Conservation (phyloP, 2,329 filamentous ascomycete species). For the Aspergillus fijiensis region DNA sequence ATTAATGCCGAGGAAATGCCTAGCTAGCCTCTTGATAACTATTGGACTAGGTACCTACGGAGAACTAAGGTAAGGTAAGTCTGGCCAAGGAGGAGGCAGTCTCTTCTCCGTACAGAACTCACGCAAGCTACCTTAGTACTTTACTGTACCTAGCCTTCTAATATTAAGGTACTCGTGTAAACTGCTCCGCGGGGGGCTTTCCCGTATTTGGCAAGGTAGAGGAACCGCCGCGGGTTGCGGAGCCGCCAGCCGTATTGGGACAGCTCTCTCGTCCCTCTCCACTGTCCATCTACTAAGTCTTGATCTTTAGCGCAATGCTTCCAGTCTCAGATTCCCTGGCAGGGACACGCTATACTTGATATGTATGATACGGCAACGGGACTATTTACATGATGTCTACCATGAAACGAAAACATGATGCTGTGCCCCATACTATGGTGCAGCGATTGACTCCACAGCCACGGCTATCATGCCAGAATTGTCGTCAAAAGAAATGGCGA, state of each 20-base stretch:
- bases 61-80: too few species aligned
- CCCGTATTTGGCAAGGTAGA: slow-evolving; percentile 1
- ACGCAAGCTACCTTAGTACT: too few species aligned
- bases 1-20: too few species aligned
- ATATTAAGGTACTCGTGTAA: neutral
- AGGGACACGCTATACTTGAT: neutral
- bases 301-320: slow-evolving; percentile 10
- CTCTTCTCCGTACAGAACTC: too few species aligned
- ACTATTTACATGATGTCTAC: neutral
- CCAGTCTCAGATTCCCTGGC: neutral
- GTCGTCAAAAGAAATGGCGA: slow-evolving; percentile 25
- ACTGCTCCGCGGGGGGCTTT: neutral
- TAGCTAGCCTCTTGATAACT: too few species aligned
- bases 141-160: too few species aligned
- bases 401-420: slow-evolving; percentile 1
- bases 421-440: slow-evolving; percentile 1
- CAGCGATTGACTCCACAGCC: slow-evolving; percentile 12
- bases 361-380: neutral
- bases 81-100: too few species aligned
- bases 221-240: neutral
- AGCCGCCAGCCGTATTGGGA: neutral
- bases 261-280: neutral
- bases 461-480: slow-evolving; percentile 20
- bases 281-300: neutral
- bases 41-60: too few species aligned